These are phyloP conservation scores for Kodamaea hsintzibuensis DNA, from an alignment of 805 yeast genomes.

Conservation along the genomic window DNA sequence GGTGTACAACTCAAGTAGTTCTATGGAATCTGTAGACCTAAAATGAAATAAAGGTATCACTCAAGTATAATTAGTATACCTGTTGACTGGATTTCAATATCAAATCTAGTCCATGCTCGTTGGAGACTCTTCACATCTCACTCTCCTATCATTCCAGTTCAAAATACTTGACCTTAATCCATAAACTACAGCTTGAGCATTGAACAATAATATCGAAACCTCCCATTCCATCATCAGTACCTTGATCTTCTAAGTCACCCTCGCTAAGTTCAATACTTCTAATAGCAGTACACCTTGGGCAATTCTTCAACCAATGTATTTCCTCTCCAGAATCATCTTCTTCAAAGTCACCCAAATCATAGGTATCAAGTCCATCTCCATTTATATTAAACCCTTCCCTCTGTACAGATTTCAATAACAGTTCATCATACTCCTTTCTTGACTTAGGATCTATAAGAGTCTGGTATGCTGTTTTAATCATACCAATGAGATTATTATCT, in stretches of 20 bases:
- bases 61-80: too few relatives aligned
- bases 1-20: too few relatives aligned
- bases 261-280: slow-evolving; percentile 64
- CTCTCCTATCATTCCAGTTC: too few relatives aligned
- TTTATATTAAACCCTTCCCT: slow-evolving; percentile 39
- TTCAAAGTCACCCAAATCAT: slow-evolving; percentile 63
- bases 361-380: slow-evolving; percentile 72
- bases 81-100: too few relatives aligned
- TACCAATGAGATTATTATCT: slow-evolving; percentile 18
- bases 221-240: slow-evolving; percentile 52
- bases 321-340: slow-evolving; percentile 36
- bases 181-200: slow-evolving; percentile 80
- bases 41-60: too few relatives aligned
- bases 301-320: slow-evolving; percentile 46
- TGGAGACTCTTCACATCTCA: too few relatives aligned
- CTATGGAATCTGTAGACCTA: too few relatives aligned
- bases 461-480: slow-evolving; percentile 65
- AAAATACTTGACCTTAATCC: slow-evolving; percentile 75
- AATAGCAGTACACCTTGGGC: slow-evolving; percentile 64
- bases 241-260: slow-evolving; percentile 55
- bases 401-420: slow-evolving; percentile 34
- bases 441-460: slow-evolving; percentile 43
- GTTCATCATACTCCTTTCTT: slow-evolving; percentile 54
- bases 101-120: neutral
- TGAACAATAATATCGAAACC: slow-evolving; percentile 70